phyloP scores from a whole-genome alignment of 371 early-diverging fungal genomes.

The Apophysomyces elegans region DNA sequence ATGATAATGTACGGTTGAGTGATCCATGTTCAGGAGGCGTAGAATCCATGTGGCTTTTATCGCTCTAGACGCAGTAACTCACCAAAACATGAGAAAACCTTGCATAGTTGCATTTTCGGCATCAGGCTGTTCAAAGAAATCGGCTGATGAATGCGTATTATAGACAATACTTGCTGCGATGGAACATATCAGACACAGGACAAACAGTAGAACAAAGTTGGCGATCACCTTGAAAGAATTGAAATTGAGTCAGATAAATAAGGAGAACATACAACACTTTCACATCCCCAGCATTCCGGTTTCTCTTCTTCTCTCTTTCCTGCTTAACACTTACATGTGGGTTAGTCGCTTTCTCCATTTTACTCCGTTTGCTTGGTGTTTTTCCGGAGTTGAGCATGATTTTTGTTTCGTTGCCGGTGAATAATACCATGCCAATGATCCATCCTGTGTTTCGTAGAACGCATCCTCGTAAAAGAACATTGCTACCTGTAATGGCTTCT shows the following conservation, averaged over 20 bases:
- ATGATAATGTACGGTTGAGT: background rate
- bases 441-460: constrained; percentile 91
- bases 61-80: background rate
- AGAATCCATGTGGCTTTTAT: background rate
- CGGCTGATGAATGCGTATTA: constrained; percentile 30
- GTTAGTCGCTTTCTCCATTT: constrained; percentile 95
- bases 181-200: constrained; percentile 71
- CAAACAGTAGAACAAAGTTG: constrained; percentile 47
- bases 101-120: constrained; percentile 50
- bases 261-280: no score
- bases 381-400: constrained; percentile 89
- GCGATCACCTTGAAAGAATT: constrained; percentile 42
- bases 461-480: constrained; percentile 91
- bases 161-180: constrained; percentile 63
- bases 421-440: constrained; percentile 82
- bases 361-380: constrained; percentile 93
- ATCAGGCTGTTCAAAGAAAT: constrained; percentile 40
- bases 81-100: constrained; percentile 60
- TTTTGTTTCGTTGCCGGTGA: constrained; percentile 91
- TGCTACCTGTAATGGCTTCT: constrained; percentile 81
- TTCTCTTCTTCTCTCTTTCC: background rate
- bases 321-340: constrained; percentile 69
- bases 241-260: background rate
- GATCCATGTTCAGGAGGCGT: background rate
- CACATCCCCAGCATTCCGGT: background rate